These are phyloP conservation scores for Psilocybe tampanensis DNA, from an alignment of 768 basidiomycete genomes.

Conservation along the genomic window DNA sequence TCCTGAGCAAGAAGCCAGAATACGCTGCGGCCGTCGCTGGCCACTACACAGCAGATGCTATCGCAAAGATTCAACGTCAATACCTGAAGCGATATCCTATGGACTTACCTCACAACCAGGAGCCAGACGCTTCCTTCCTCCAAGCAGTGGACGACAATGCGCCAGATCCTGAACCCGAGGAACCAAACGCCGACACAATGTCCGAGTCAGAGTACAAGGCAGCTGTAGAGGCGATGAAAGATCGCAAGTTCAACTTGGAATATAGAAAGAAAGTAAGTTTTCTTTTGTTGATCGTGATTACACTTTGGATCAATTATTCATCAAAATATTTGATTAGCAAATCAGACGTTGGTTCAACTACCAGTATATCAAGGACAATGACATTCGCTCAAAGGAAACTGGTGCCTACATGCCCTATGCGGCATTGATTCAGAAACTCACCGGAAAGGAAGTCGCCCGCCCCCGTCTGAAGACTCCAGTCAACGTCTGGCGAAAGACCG, in stretches of 20 bases:
- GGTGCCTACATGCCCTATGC: neutral
- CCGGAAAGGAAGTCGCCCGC: neutral
- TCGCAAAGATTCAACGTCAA: slow-evolving; percentile 9
- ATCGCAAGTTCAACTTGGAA: neutral
- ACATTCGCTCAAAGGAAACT: neutral
- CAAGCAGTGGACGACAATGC: slow-evolving; percentile 8
- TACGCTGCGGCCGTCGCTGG: slow-evolving; percentile 6
- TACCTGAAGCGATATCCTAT: slow-evolving; percentile 17
- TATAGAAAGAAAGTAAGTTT: slow-evolving; percentile 8
- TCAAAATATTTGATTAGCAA: slow-evolving; percentile 7
- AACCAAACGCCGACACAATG: neutral
- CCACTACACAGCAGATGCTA: slow-evolving; percentile 5
- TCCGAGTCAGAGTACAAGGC: neutral
- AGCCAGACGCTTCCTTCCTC: slow-evolving; percentile 6
- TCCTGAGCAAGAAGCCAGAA: neutral
- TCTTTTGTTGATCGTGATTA: neutral
- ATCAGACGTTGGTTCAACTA: slow-evolving; percentile 19
- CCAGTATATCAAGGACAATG: slow-evolving; percentile 17
- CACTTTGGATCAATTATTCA: neutral
- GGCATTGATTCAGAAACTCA: neutral
- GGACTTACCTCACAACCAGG: slow-evolving; percentile 4
- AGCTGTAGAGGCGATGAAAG: neutral
- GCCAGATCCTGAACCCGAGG: slow-evolving; percentile 1
- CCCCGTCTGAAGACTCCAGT: neutral
- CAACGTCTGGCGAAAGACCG: neutral